Percentiles rank a stretch among this genome's conserved stretches.
Conservation (phyloP, 345 rosid species). For the Corchorus capsularis region DNA sequence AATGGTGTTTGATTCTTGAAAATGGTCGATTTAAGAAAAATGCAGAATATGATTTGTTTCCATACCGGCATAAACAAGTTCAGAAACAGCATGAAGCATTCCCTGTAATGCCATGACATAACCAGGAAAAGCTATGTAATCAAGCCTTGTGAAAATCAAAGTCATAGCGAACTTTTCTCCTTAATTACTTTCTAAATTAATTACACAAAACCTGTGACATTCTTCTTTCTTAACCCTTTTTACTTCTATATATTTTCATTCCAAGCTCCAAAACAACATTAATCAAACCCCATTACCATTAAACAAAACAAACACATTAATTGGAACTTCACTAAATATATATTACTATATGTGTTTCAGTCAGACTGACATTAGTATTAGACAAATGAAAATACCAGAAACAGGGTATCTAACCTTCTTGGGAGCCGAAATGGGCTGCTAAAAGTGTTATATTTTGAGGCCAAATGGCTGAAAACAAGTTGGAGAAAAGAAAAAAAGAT, state of each 20-base stretch:
- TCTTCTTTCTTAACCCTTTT: background rate
- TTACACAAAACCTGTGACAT: background rate
- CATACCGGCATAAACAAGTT: background rate
- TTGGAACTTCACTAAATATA: background rate
- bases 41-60: background rate
- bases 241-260: background rate
- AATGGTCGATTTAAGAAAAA: no score
- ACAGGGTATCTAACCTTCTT: conserved; percentile 27
- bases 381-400: background rate
- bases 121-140: conserved; percentile 18
- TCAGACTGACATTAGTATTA: background rate
- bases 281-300: background rate
- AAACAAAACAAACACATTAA: background rate
- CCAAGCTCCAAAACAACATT: background rate
- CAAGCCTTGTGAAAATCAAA: background rate
- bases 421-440: conserved; percentile 7
- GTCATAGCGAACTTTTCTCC: background rate
- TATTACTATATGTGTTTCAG: conserved; percentile 3
- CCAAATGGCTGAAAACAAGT: conserved; percentile 32
- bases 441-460: conserved; percentile 15
- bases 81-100: background rate
- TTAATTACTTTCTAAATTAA: no score
- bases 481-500: background rate
- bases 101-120: conserved; percentile 23
- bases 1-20: no score